Evolutionary conservation across 1,284 basidiomycete genomes (phyloP).

Genomic region (Apiotrichum sp.): DNA sequence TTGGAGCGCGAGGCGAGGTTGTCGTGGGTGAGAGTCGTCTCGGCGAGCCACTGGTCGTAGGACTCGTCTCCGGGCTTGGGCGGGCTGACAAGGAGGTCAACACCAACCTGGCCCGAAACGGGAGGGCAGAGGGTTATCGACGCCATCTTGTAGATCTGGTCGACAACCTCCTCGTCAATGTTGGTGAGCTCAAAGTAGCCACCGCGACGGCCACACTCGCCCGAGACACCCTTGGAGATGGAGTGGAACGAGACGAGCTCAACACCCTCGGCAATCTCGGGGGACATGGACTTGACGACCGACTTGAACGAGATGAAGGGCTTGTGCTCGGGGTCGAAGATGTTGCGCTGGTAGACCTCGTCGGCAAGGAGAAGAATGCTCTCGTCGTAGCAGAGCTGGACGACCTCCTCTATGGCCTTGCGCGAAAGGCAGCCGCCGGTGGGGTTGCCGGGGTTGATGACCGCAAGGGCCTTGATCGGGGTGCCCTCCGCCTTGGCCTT

Average conservation of each 20-base stretch:
- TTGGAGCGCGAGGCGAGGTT: constrained; percentile 65
- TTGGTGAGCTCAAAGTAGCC: constrained; percentile 91
- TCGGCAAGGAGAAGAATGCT: constrained; percentile 84
- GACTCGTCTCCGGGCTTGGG: constrained; percentile 68
- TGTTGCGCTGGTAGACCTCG: constrained; percentile 90
- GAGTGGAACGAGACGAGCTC: constrained; percentile 91
- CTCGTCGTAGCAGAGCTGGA: constrained; percentile 75
- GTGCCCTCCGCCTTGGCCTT: constrained; percentile 62
- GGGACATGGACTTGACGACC: constrained; percentile 60
- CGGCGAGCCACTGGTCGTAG: constrained; percentile 69
- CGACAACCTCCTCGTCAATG: constrained; percentile 65
- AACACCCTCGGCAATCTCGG: constrained; percentile 49
- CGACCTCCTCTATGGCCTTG: constrained; percentile 64
- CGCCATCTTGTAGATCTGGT: constrained; percentile 91
- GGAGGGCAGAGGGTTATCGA: constrained; percentile 83
- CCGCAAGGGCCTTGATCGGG: constrained; percentile 71
- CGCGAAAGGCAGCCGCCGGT: constrained; percentile 76
- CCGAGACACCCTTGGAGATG: constrained; percentile 87
- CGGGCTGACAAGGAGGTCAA: constrained; percentile 83
- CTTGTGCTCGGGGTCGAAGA: constrained; percentile 60
- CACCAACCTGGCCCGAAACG: constrained; percentile 69
- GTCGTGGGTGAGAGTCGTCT: constrained; percentile 70
- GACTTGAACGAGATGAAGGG: constrained; percentile 91
- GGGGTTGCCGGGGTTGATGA: constrained; percentile 96
- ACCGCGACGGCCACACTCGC: constrained; percentile 87